These are phyloP conservation scores for Arthrobotrys sphaeroides DNA, from an alignment of 2,329 filamentous ascomycete genomes.

Conservation along the genomic window DNA sequence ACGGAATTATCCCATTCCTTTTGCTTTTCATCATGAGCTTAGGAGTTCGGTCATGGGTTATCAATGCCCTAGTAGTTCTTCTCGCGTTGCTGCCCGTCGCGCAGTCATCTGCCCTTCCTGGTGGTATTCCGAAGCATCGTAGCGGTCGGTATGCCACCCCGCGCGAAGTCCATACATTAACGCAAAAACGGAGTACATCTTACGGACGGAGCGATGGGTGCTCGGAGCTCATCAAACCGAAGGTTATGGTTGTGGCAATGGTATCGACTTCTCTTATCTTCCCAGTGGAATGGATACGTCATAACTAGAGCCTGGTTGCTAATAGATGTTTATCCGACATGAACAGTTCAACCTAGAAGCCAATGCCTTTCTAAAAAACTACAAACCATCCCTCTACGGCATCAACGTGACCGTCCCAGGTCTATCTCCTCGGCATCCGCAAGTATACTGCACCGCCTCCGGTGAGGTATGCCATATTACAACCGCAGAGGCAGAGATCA, in stretches of 20 bases:
- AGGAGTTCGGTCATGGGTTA: background rate
- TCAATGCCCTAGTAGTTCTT: background rate
- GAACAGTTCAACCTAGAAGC: slow-evolving; percentile 71
- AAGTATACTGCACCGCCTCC: slow-evolving; percentile 71
- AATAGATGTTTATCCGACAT: background rate
- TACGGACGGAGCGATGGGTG: background rate
- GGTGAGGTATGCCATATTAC: slow-evolving; percentile 74
- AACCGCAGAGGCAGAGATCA: slow-evolving; percentile 77
- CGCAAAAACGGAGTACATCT: background rate
- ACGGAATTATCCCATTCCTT: too few species aligned
- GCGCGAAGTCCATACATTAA: background rate
- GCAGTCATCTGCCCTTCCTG: background rate
- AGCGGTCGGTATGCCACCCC: background rate
- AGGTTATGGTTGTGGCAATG: slow-evolving; percentile 72
- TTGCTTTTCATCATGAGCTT: background rate
- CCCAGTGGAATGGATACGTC: background rate
- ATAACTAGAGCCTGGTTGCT: too few species aligned
- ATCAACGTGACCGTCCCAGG: slow-evolving; percentile 70
- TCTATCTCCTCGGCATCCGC: slow-evolving; percentile 72
- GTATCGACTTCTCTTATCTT: slow-evolving; percentile 61
- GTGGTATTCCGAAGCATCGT: background rate
- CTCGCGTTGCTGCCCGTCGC: background rate
- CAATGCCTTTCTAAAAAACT: slow-evolving; percentile 69
- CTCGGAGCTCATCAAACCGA: slow-evolving; percentile 64
- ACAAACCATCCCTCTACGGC: slow-evolving; percentile 66